Evolutionary conservation across 176 grass and related monocot genomes (phyloP), one percentile per base, ranked within the genome.

Genomic region (Poa pratensis): DNA sequence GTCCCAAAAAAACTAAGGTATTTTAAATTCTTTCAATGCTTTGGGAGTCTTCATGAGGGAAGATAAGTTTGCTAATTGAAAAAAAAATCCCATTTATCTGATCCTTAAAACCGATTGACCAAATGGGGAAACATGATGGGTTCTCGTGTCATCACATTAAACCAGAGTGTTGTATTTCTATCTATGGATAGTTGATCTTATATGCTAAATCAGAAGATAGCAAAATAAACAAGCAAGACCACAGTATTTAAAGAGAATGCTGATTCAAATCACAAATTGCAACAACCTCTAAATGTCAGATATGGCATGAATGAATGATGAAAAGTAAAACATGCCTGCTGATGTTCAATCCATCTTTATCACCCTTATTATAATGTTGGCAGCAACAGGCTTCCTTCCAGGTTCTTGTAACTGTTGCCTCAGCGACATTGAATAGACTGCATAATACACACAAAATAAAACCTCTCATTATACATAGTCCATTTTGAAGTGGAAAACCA

Each of bases 391-490:
- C 80, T 99, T 99, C 81, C 93, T 99, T 69, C 91, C 96, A 76
- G 93, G 82, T 88, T 99, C 96, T 79, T 99, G 93, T 72, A 99
- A 82, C 50, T 99, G 96, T 85, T 99, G 93, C 91, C 96, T 96
- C 79, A 99, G 80, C 15, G 96, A 96, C 82, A 99, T 89, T 71
- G 91, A 95, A 82, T 99, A 99, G 12, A 99, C 96, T 99, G 82
- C 75, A 90, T 12, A 80, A 87, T 30, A 39, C 32, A 48, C 17
- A 30, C 51, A 84, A n/a, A 87, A 53, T 24, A 39, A 24, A 39
- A 64, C 5, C 9, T 45, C 17, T 12, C 5, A 18, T 7, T 79
- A 68, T 28, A 42, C 16, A 34, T 40, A 82, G 10, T 69, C 18
- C 49, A 77, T 8, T 68, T 55, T 40, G n/a, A 80, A 80, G 70